Percentiles rank a stretch among this genome's conserved stretches.
These are phyloP conservation scores for Globisporangium ultimum DNA, from an alignment of 352 stramenopile genomes.

Conservation along the genomic window DNA sequence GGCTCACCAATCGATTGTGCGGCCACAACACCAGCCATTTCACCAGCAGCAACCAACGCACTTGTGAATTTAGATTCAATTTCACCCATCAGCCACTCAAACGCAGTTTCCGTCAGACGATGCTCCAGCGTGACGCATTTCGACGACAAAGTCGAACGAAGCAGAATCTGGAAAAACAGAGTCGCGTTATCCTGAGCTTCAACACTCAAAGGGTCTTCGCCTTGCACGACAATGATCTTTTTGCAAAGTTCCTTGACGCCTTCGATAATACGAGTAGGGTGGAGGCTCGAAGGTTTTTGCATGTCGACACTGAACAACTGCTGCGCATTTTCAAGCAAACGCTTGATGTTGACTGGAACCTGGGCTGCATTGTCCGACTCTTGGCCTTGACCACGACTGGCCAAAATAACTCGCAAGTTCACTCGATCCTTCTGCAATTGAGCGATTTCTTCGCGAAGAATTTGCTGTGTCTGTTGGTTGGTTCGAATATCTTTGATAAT, in stretches of 20 bases:
- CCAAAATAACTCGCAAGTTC: conserved; percentile 93
- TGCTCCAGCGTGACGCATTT: conserved; percentile 97
- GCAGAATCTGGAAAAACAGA: conserved; percentile 97
- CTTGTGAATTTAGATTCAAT: conserved; percentile 97
- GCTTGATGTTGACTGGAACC: conserved; percentile 92
- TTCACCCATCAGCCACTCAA: conserved; percentile 95
- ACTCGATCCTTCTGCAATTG: conserved; percentile 94
- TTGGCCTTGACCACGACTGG: conserved; percentile 92
- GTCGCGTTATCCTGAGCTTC: conserved; percentile 98
- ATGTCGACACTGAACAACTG: conserved; percentile 93
- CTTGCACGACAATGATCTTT: conserved; percentile 95
- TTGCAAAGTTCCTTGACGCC: conserved; percentile 93
- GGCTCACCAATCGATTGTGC: conserved; percentile 99
- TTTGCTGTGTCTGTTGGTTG: conserved; percentile 92
- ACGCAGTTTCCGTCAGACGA: conserved; percentile 93
- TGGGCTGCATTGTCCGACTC: conserved; percentile 89
- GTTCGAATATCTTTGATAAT: conserved; percentile 91
- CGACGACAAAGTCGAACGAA: conserved; percentile 94
- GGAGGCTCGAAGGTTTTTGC: conserved; percentile 90
- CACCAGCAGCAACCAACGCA: conserved; percentile 93
- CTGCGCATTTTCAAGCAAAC: conserved; percentile 97
- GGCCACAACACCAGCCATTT: conserved; percentile 98
- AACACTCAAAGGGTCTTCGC: conserved; percentile 92
- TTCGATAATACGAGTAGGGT: conserved; percentile 87
- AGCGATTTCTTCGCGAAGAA: conserved; percentile 93